These are phyloP conservation scores for Kwoniella heveanensis DNA, from an alignment of 768 basidiomycete species.

Conservation along the genomic window DNA sequence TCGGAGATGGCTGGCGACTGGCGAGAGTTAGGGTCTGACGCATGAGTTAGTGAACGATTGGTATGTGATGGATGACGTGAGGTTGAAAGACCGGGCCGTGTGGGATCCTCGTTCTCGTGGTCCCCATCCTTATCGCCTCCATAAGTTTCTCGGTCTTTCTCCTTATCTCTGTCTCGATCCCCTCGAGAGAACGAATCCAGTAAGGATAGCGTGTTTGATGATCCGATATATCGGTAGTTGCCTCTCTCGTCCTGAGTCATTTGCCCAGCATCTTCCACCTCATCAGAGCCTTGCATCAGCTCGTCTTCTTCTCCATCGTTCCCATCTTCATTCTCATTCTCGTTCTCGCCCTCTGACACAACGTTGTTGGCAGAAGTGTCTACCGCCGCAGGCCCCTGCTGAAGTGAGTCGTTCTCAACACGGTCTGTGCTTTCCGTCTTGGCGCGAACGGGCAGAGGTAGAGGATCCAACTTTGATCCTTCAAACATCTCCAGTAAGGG, in stretches of 20 bases:
- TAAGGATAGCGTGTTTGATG: conserved; percentile 47
- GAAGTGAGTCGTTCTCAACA: not conserved
- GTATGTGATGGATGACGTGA: conserved; percentile 11
- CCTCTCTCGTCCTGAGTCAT: conserved; percentile 49
- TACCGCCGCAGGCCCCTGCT: not conserved
- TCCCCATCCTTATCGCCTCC: not conserved
- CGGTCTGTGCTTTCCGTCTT: not conserved
- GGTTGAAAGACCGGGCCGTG: not conserved
- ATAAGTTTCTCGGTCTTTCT: not conserved
- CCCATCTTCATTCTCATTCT: conserved; percentile 15
- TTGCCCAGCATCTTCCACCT: conserved; percentile 40
- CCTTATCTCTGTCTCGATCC: conserved; percentile 57
- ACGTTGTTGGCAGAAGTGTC: not conserved
- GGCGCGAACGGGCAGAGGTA: not conserved
- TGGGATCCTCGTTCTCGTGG: not conserved
- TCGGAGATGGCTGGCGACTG: conserved; percentile 21
- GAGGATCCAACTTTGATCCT: not conserved
- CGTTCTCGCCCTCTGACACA: conserved; percentile 10
- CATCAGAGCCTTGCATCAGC: not conserved
- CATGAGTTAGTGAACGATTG: conserved; percentile 3
- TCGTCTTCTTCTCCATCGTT: conserved; percentile 15
- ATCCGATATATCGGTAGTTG: conserved; percentile 50
- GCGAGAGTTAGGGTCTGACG: conserved; percentile 8
- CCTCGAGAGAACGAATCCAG: conserved; percentile 46
- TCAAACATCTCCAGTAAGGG: conserved; percentile 46